Evolutionary conservation across 148 eudicot species (phyloP).

Genomic region (Polygonum aviculare): DNA sequence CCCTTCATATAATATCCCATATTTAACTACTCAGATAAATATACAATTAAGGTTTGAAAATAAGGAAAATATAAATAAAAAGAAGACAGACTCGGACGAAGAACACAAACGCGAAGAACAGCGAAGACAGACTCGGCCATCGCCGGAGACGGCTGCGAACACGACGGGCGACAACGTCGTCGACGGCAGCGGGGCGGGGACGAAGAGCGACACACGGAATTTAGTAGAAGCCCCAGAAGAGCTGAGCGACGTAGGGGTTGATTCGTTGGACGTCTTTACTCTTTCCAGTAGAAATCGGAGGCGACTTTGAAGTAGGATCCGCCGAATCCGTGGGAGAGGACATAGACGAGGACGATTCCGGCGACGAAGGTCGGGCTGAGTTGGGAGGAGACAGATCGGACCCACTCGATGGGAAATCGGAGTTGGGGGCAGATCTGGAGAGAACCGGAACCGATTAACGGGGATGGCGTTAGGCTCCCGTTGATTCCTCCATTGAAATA

Average conservation of each 20-base stretch:
- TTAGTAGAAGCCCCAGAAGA: constrained; percentile 41
- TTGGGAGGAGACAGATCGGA: constrained; percentile 20
- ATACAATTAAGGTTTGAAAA: too few relatives aligned
- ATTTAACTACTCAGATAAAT: too few relatives aligned
- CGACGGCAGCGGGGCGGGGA: too few relatives aligned
- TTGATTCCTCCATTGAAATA: not conserved
- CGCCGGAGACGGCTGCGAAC: too few relatives aligned
- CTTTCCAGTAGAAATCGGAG: constrained; percentile 66
- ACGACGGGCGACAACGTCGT: too few relatives aligned
- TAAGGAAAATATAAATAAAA: too few relatives aligned
- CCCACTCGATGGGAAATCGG: constrained; percentile 17
- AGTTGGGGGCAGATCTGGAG: not conserved
- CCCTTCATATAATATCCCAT: too few relatives aligned
- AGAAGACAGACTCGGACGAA: too few relatives aligned
- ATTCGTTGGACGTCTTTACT: constrained; percentile 39
- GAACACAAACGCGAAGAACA: too few relatives aligned
- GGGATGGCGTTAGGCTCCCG: not conserved
- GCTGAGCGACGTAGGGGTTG: constrained; percentile 39
- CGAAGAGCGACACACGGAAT: constrained; percentile 40
- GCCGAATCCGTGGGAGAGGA: constrained; percentile 52
- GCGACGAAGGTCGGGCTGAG: constrained; percentile 31
- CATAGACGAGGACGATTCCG: constrained; percentile 38
- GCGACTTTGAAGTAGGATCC: constrained; percentile 42
- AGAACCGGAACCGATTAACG: not conserved
- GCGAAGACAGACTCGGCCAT: too few relatives aligned